Percentiles rank a stretch among this genome's conserved stretches.
These are phyloP conservation scores for Rugiboletus extremiorientalis DNA, from an alignment of 1,284 basidiomycete species.

Conservation along the genomic window DNA sequence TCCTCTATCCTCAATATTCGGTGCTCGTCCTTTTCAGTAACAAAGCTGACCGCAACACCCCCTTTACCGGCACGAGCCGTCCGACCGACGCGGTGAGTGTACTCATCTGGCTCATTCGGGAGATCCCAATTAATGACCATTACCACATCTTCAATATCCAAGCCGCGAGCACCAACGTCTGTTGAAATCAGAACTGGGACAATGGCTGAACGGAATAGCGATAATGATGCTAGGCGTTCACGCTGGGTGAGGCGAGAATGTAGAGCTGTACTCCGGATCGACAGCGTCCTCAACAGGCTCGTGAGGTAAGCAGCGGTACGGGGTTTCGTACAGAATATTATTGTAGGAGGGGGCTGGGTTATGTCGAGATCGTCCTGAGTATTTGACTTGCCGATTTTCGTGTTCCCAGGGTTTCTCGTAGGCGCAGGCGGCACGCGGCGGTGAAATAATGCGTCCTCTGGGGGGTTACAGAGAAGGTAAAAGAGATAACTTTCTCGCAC, in stretches of 20 bases:
- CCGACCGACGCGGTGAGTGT: conserved; percentile 81
- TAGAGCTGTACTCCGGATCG: conserved; percentile 84
- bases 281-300: conserved; percentile 73
- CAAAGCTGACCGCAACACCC: conserved; percentile 91
- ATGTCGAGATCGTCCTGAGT: conserved; percentile 50
- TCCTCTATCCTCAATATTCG: conserved; percentile 83
- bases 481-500: conserved; percentile 93
- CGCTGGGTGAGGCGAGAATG: conserved; percentile 94
- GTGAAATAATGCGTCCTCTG: conserved; percentile 69
- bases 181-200: conserved; percentile 94
- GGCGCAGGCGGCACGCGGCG: conserved; percentile 60
- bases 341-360: conserved; percentile 83
- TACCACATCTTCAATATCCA: conserved; percentile 95
- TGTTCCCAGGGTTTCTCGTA: conserved; percentile 28
- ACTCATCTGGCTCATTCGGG: conserved; percentile 74
- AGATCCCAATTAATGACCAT: conserved; percentile 98
- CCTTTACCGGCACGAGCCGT: conserved; percentile 93
- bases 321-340: conserved; percentile 91
- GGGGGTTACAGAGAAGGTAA: conserved; percentile 87
- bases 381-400: conserved; percentile 34
- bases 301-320: conserved; percentile 91
- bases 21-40: conserved; percentile 92
- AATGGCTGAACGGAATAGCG: conserved; percentile 84
- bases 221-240: conserved; percentile 81
- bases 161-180: conserved; percentile 91